These are phyloP conservation scores for Cichorium intybus DNA, from an alignment of 140 eudicot species.

Conservation along the genomic window DNA sequence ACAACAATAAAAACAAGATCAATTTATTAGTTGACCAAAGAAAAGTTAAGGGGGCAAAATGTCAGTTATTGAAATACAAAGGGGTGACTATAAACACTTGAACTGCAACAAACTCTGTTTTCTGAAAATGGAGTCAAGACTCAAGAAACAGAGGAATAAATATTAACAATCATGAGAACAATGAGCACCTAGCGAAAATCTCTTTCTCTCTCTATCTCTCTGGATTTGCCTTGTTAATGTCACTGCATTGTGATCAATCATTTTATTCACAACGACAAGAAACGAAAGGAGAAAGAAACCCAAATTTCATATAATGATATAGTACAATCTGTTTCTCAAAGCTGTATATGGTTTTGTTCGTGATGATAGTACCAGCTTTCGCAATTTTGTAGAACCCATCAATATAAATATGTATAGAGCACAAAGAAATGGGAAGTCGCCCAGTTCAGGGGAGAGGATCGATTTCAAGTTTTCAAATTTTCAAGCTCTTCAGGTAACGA, in stretches of 20 bases:
- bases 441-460: slow-evolving; percentile 49
- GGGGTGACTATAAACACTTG: too few species aligned
- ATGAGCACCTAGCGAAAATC: slow-evolving; percentile 24
- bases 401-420: slow-evolving; percentile 45
- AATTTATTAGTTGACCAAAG: background rate
- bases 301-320: slow-evolving; percentile 2
- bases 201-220: slow-evolving; percentile 3
- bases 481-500: slow-evolving; percentile 77
- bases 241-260: slow-evolving; percentile 37
- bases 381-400: slow-evolving; percentile 6
- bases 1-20: background rate
- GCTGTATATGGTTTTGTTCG: slow-evolving; percentile 14
- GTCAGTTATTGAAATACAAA: slow-evolving; percentile 8
- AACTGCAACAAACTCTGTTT: too few species aligned
- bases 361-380: slow-evolving; percentile 4
- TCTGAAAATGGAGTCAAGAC: slow-evolving; percentile 20
- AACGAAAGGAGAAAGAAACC: background rate
- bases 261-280: slow-evolving; percentile 17
- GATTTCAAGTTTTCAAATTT: slow-evolving; percentile 79
- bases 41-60: background rate
- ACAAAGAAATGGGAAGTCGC: slow-evolving; percentile 50
- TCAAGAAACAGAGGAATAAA: slow-evolving; percentile 15
- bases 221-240: slow-evolving; percentile 36
- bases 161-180: slow-evolving; percentile 18
- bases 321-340: background rate